phyloP scores from a whole-genome alignment of 495 filamentous ascomycete genomes.

The Podospora pseudoanserina region DNA sequence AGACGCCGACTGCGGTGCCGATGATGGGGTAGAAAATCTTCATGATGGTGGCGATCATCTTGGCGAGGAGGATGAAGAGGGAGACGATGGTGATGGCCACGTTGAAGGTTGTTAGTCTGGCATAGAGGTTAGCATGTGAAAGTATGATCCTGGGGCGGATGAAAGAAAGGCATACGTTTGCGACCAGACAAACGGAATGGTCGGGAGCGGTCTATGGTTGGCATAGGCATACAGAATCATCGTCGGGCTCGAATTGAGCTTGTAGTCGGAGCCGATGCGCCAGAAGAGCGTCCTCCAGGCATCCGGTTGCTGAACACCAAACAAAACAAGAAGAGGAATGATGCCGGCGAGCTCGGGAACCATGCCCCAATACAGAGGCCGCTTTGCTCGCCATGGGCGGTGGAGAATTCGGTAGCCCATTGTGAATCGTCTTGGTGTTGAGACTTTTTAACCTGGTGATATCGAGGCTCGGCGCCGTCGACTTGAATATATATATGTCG shows the following conservation, averaged over 20 bases:
- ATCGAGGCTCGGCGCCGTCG: background rate
- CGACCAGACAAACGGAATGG: constrained; percentile 76
- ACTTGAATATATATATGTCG: background rate
- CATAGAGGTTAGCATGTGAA: constrained; percentile 8
- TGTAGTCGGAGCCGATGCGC: constrained; percentile 72
- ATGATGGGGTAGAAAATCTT: constrained; percentile 69
- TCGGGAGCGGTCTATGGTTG: constrained; percentile 64
- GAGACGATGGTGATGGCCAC: constrained; percentile 75
- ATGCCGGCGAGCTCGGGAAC: constrained; percentile 64
- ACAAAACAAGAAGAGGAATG: constrained; percentile 70
- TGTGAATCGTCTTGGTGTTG: constrained; percentile 10
- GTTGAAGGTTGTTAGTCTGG: constrained; percentile 75
- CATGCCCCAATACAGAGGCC: constrained; percentile 62
- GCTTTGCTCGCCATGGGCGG: constrained; percentile 63
- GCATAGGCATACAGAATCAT: constrained; percentile 70
- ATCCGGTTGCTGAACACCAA: constrained; percentile 76
- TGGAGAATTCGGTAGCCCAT: constrained; percentile 45
- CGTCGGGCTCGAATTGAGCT: constrained; percentile 78
- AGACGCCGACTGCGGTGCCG: constrained; percentile 54
- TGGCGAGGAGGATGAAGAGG: constrained; percentile 63
- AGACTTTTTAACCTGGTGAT: background rate
- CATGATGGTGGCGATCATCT: constrained; percentile 65
- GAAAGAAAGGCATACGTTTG: constrained; percentile 57
- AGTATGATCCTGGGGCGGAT: constrained; percentile 6
- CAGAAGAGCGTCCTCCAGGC: constrained; percentile 75